A percentile compares a stretch with the other conserved stretches of the same genome.
Evolutionary conservation across 164 flowering plant species (phyloP).

Genomic region (Chimonanthus salicifolius): DNA sequence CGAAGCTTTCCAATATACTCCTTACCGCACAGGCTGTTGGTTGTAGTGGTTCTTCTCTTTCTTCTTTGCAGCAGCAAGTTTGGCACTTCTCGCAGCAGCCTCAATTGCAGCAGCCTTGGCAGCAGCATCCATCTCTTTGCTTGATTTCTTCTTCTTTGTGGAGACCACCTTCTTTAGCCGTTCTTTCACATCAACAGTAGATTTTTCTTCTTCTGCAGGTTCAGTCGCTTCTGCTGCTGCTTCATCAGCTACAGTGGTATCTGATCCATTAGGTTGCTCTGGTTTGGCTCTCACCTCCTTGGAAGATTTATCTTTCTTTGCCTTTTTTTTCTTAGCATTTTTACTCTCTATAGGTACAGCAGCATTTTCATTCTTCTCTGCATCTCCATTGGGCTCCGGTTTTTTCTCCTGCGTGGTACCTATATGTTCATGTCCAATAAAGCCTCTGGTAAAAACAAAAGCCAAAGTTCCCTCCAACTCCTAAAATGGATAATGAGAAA

Average conservation of each 20-base stretch:
- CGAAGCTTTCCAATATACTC: constrained; percentile 1
- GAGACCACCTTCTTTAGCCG: constrained; percentile 67
- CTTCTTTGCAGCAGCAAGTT: constrained; percentile 95
- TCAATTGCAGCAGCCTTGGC: constrained; percentile 80
- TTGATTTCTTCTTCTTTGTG: constrained; percentile 69
- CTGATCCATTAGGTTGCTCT: constrained; percentile 31
- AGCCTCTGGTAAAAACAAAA: background rate
- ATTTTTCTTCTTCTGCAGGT: constrained; percentile 32
- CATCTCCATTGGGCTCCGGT: constrained; percentile 36
- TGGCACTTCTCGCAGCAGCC: constrained; percentile 80
- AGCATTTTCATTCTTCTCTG: constrained; percentile 48
- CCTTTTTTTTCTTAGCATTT: constrained; percentile 77
- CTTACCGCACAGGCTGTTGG: constrained; percentile 58
- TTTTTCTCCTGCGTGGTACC: constrained; percentile 43
- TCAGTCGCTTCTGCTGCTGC: constrained; percentile 26
- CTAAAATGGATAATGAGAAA: background rate
- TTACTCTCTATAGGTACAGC: constrained; percentile 47
- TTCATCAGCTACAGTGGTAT: constrained; percentile 23
- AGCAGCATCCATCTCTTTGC: constrained; percentile 82
- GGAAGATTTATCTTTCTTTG: constrained; percentile 65
- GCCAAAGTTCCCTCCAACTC: background rate
- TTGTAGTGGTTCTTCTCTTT: constrained; percentile 86
- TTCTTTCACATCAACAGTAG: constrained; percentile 67
- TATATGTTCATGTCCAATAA: constrained; percentile 7
- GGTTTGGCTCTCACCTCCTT: constrained; percentile 46